Base-by-base conservation (phyloP, 1,284 basidiomycete genomes). In the Ceratobasidium sp. region DNA sequence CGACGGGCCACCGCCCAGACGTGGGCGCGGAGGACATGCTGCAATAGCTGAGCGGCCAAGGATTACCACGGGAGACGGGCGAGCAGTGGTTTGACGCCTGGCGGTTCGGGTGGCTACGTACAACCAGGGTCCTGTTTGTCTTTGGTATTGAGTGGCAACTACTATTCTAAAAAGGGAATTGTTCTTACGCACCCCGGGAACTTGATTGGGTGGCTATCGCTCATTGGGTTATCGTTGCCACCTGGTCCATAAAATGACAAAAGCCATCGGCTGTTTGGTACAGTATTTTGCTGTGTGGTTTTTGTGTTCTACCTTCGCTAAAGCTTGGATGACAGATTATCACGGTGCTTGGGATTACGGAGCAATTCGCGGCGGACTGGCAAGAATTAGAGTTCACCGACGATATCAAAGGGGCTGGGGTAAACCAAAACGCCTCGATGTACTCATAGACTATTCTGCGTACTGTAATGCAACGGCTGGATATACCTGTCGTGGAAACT, bases 271-370 rank as follows among this genome's bases (percentile, higher is more conserved):
- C 27, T 30, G 27, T 30, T 30, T 30, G 27, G 27, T 30, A 30
- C 27, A 30, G 27, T 30, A 30, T 30, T 30, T 30, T 30, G 27
- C 27, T 30, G 27, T 23, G 3, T 2, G 12, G 62, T 44, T 8
- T 81, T 83, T 91, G 2, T 81, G 80, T 6, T 87, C 85, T 80
- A 81, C 10, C 8, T 2, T 8, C 27, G 44, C 44, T 60, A 20
- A 54, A 30, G 1, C 20, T n/a, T 6, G 27, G 30, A 44, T 3
- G 80, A 50, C 89, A 92, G 82, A 85, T 92, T 65, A 80, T 85
- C 78, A 87, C 89, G 81, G 90, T 90, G 14, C 82, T 91, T 78
- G 88, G 90, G 82, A 88, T 89, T 27, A 89, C 90, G 85, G 87
- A 90, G 50, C 88, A 89, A 80, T 92, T 92, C 81, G 87, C 85